Evolutionary conservation across 805 yeast species (phyloP).

Genomic region (Myxozyma sirexii): DNA sequence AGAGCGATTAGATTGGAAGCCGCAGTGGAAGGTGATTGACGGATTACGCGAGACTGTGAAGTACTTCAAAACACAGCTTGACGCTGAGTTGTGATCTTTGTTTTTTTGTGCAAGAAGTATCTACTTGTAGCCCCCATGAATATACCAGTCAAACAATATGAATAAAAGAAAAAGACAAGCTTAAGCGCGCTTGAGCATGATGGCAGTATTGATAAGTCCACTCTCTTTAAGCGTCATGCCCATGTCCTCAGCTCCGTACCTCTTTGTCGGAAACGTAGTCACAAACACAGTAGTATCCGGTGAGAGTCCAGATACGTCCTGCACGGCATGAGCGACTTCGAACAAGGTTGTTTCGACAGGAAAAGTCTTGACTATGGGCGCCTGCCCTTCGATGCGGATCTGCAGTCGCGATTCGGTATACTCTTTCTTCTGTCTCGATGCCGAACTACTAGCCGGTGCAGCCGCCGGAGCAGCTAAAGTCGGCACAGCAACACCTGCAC

Average conservation of each 20-base stretch:
- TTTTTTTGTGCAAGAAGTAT: too few species aligned
- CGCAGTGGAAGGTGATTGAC: conserved; percentile 36
- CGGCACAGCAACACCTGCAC: conserved; percentile 19
- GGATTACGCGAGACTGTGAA: conserved; percentile 37
- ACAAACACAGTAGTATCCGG: conserved; percentile 35
- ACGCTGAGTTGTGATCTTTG: conserved; percentile 13
- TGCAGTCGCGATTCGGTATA: conserved; percentile 36
- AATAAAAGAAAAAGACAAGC: too few species aligned
- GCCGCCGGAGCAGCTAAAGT: conserved; percentile 25
- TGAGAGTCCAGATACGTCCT: conserved; percentile 34
- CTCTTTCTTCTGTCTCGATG: conserved; percentile 27
- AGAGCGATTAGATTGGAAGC: conserved; percentile 35
- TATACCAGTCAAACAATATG: too few species aligned
- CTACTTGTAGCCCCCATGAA: too few species aligned
- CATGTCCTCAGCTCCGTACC: conserved; percentile 34
- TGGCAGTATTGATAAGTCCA: conserved; percentile 41
- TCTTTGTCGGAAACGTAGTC: conserved; percentile 42
- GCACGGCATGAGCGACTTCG: conserved; percentile 38
- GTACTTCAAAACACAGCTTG: conserved; percentile 35
- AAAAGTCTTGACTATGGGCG: conserved; percentile 38
- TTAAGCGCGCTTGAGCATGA: conserved; percentile 32
- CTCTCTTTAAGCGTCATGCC: conserved; percentile 39
- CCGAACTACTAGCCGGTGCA: conserved; percentile 20
- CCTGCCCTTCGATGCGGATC: conserved; percentile 36
- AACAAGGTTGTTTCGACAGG: conserved; percentile 38